Evolutionary conservation across 2,329 filamentous ascomycete species (phyloP).

Genomic region (Xylariaceae sp.): DNA sequence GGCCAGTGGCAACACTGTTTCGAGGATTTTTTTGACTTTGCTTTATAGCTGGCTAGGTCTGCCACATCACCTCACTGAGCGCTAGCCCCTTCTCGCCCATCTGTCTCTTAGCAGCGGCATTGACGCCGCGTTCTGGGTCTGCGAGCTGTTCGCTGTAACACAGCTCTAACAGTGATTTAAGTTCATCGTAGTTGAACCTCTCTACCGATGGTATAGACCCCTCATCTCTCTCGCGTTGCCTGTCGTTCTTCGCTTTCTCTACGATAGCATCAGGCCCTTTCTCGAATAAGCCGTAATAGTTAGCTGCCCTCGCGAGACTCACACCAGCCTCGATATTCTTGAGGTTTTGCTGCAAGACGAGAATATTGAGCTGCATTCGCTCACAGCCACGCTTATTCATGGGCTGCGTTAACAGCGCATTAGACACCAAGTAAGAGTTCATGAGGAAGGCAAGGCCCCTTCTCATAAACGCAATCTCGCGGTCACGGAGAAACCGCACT

Average conservation of each 20-base stretch:
- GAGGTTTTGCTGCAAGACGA: conserved; percentile 93
- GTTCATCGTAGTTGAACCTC: conserved; percentile 62
- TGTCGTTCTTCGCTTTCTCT: conserved; percentile 54
- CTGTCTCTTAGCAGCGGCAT: conserved; percentile 63
- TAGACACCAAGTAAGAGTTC: conserved; percentile 73
- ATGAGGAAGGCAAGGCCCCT: conserved; percentile 74
- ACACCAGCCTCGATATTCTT: conserved; percentile 83
- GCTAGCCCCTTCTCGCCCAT: conserved; percentile 69
- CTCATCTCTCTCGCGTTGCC: conserved; percentile 30
- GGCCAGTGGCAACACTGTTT: too few species aligned
- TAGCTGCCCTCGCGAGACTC: conserved; percentile 59
- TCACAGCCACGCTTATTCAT: conserved; percentile 83
- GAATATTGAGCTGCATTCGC: conserved; percentile 89
- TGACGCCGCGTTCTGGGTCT: conserved; percentile 66
- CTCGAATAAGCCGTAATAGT: conserved; percentile 69
- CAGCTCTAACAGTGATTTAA: conserved; percentile 64
- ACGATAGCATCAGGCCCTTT: conserved; percentile 65
- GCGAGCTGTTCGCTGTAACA: conserved; percentile 66
- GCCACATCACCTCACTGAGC: conserved; percentile 72
- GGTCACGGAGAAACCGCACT: conserved; percentile 65
- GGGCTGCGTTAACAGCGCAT: conserved; percentile 66
- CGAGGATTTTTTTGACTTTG: too few species aligned
- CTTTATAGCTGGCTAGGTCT: conserved; percentile 38
- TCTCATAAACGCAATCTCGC: conserved; percentile 73
- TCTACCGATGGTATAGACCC: conserved; percentile 38